These are phyloP conservation scores for Chimonanthus salicifolius DNA, from an alignment of 164 flowering plant species.

Conservation along the genomic window DNA sequence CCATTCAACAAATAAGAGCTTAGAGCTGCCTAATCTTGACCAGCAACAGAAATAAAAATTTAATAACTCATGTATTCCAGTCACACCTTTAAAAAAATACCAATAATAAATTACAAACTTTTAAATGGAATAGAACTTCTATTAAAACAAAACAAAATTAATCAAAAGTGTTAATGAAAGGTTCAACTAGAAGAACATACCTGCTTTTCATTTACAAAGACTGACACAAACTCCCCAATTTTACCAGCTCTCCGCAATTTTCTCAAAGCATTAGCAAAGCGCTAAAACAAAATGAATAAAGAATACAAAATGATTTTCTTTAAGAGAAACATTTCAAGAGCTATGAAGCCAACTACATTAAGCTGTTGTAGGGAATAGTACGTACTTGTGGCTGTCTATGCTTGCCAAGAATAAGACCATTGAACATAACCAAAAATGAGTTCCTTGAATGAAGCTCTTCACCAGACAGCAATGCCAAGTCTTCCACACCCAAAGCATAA, in stretches of 20 bases:
- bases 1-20: too few species aligned
- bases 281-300: slow-evolving; percentile 25
- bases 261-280: slow-evolving; percentile 67
- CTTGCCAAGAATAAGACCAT: slow-evolving; percentile 93
- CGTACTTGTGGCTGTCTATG: slow-evolving; percentile 75
- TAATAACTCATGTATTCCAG: too few species aligned
- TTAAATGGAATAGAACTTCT: too few species aligned
- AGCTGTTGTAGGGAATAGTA: neutral
- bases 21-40: too few species aligned
- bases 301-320: neutral
- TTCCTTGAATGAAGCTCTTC: slow-evolving; percentile 82
- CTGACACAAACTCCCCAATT: slow-evolving; percentile 89
- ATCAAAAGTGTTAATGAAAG: neutral
- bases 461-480: slow-evolving; percentile 65
- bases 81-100: too few species aligned
- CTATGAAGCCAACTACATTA: too few species aligned
- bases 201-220: slow-evolving; percentile 86
- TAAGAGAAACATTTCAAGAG: neutral
- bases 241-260: slow-evolving; percentile 82
- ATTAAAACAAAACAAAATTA: too few species aligned
- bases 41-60: too few species aligned
- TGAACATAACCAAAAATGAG: slow-evolving; percentile 74
- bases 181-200: slow-evolving; percentile 26
- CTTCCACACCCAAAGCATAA: slow-evolving; percentile 74
- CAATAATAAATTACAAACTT: too few species aligned